Evolutionary conservation across 768 basidiomycete species (phyloP), one percentile per base, ranked within the genome.

Genomic region (Amyloporia xantha): DNA sequence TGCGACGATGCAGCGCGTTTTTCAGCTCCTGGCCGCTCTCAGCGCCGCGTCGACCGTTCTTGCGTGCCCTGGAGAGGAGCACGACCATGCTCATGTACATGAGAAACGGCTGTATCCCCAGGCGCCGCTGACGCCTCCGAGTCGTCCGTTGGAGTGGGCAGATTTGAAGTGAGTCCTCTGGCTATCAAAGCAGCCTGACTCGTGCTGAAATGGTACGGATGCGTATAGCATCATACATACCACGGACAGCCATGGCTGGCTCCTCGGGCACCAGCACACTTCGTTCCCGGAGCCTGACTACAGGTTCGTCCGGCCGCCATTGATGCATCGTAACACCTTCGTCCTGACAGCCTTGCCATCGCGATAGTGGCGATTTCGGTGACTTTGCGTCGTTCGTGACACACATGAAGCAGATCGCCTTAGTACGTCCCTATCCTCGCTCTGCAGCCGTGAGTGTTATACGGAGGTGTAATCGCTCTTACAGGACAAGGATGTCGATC

Each of bases 181-280:
- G 9, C 12, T 28, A 12, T 44, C 17, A 33, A 39, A 39, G 24
- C 25, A 5, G 30, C 30, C 30, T 33, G 30, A 33, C 9, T 33
- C 7, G 30, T 15, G 30, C 7, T 15, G 30, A 7, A 33, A 7
- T 33, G 30, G 15, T 15, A 10, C 3, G 19, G 17, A 4, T 12
- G 41, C 10, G 20, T 4, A 47, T 48, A 94, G 94, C 61, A 77
- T 93, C 58, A 74, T 93, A 40, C 81, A 84, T 58, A 93, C 90
- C 2, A 93, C 92, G 0, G 91, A 93, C 63, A 86, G 78, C 33
- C 84, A 87, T 67, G 79, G 84, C 23, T 85, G 84, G 84, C 69
- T 94, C 3, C 72, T 91, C 30, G 91, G 91, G 1, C 91, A 95
- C 67, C 86, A 89, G 57, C 84, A 90, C 58, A 15, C 68, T 2